Conservation (phyloP, 2,329 filamentous ascomycete species). For the Zopfia rhizophila region DNA sequence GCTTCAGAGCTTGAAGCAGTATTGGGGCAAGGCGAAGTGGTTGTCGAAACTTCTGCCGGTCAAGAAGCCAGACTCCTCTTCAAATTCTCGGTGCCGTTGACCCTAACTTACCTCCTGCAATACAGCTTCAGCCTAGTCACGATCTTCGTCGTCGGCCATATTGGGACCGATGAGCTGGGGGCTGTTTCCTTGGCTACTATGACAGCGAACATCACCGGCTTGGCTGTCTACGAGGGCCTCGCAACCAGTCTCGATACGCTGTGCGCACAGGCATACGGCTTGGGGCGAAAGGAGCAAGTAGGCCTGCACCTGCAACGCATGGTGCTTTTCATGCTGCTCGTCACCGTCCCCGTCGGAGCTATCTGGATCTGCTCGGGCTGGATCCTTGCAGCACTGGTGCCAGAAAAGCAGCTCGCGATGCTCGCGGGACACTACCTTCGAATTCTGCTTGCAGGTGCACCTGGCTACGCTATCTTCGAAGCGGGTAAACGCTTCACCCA, state of each 20-base stretch:
- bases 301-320: conserved; percentile 66
- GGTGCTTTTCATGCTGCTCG: conserved; percentile 60
- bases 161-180: conserved; percentile 63
- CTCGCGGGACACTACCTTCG: conserved; percentile 62
- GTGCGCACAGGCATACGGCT: conserved; percentile 64
- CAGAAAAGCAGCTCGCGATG: conserved; percentile 59
- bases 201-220: conserved; percentile 65
- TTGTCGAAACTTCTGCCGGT: conserved; percentile 33
- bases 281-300: conserved; percentile 59
- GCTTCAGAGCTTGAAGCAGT: conserved; percentile 40
- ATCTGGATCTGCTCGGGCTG: conserved; percentile 62
- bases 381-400: conserved; percentile 59
- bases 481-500: conserved; percentile 66
- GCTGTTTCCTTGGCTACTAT: conserved; percentile 64
- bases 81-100: conserved; percentile 60
- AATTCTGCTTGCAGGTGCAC: conserved; percentile 61
- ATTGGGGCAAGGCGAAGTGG: conserved; percentile 31
- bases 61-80: conserved; percentile 48
- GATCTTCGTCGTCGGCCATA: conserved; percentile 63
- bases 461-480: conserved; percentile 66
- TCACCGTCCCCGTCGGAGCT: conserved; percentile 60
- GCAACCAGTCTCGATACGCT: conserved; percentile 63
- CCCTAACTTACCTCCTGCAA: conserved; percentile 65
- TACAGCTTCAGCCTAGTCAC: conserved; percentile 64
- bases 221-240: conserved; percentile 63